A percentile compares a stretch with the other conserved stretches of the same genome.
Conservation (phyloP, 306 rosid genomes). For the Pueraria montana region DNA sequence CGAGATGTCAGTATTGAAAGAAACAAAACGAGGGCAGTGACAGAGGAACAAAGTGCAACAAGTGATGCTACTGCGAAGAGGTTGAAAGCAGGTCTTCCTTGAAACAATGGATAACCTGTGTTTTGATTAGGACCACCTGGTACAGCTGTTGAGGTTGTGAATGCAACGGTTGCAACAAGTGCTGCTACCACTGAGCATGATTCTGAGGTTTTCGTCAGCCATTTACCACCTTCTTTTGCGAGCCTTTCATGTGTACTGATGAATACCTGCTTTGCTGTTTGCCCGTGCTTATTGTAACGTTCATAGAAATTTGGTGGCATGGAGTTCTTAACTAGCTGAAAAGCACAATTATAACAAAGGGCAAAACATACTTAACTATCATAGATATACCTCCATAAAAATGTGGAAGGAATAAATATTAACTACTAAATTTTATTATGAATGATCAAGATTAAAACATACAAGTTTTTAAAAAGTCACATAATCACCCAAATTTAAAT, state of each 20-base stretch:
- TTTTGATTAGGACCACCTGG: slow-evolving; percentile 62
- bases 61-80: slow-evolving; percentile 58
- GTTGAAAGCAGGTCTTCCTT: slow-evolving; percentile 49
- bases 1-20: slow-evolving; percentile 61
- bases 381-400: neutral
- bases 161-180: slow-evolving; percentile 71
- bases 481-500: neutral
- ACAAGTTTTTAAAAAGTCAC: neutral
- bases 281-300: slow-evolving; percentile 48
- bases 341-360: slow-evolving; percentile 1
- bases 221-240: slow-evolving; percentile 60
- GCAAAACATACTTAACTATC: slow-evolving; percentile 13
- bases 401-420: no score
- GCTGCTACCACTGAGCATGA: slow-evolving; percentile 77
- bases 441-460: neutral
- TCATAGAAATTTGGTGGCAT: slow-evolving; percentile 58
- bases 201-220: slow-evolving; percentile 64
- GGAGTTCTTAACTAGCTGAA: slow-evolving; percentile 61
- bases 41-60: slow-evolving; percentile 67
- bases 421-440: neutral
- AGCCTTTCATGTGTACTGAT: slow-evolving; percentile 44
- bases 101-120: slow-evolving; percentile 53
- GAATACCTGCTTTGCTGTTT: slow-evolving; percentile 64
- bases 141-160: slow-evolving; percentile 64
- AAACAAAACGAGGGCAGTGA: slow-evolving; percentile 58